Conservation (phyloP, 1,284 basidiomycete genomes). For the Erythrobasidium hasegawianum region DNA sequence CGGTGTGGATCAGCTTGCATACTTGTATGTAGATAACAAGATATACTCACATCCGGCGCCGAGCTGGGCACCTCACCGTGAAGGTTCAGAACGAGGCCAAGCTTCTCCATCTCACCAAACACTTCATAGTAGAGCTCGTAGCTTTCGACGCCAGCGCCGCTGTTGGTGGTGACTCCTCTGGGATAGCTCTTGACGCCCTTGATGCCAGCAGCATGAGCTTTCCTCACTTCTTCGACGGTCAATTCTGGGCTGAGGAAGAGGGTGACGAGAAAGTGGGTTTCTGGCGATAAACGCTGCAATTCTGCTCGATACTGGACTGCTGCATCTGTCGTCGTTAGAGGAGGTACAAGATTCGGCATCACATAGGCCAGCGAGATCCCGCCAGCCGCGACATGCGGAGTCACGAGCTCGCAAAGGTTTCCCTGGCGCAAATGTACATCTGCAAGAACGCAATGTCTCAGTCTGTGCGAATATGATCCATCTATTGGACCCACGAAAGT, state of each 20-base stretch:
- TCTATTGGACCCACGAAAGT: not conserved
- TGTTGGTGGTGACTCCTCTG: constrained; percentile 95
- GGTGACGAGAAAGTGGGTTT: constrained; percentile 87
- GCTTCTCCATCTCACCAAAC: constrained; percentile 91
- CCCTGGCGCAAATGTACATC: constrained; percentile 94
- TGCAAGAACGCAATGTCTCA: constrained; percentile 58
- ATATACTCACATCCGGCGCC: constrained; percentile 60
- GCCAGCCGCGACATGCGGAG: constrained; percentile 82
- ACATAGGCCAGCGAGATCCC: constrained; percentile 92
- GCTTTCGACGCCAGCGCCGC: constrained; percentile 91
- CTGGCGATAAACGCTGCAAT: constrained; percentile 70
- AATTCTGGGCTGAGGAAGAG: constrained; percentile 88
- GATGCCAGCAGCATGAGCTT: constrained; percentile 80
- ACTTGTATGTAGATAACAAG: not conserved
- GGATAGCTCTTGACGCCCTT: constrained; percentile 96
- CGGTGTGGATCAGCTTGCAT: not conserved
- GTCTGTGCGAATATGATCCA: constrained; percentile 56
- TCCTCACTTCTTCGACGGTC: constrained; percentile 84
- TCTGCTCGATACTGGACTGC: constrained; percentile 75
- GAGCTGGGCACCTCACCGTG: constrained; percentile 98
- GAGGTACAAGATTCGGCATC: constrained; percentile 96
- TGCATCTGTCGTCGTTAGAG: constrained; percentile 77
- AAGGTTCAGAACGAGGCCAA: constrained; percentile 89
- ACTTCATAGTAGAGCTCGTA: constrained; percentile 93
- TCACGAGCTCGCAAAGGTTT: constrained; percentile 73